Conservation (phyloP, 2,329 filamentous ascomycete genomes). For the Xylariaceae sp. region DNA sequence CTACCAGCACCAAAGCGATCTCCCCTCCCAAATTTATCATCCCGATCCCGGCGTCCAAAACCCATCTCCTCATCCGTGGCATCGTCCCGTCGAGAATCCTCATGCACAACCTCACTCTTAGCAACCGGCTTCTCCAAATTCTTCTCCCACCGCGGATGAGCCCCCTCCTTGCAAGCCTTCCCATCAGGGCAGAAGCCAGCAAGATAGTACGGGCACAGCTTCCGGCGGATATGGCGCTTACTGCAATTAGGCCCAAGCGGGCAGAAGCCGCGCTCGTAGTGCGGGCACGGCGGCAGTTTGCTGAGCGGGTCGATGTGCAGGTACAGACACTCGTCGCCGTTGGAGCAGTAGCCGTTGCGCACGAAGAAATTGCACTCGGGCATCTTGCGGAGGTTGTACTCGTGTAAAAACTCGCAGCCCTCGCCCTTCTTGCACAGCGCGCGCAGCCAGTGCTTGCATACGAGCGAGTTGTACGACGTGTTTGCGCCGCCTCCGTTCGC, state of each 20-base stretch:
- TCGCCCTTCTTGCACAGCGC: slow-evolving; percentile 97
- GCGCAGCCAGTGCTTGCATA: slow-evolving; percentile 98
- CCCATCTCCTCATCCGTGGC: slow-evolving; percentile 37
- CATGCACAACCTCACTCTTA: slow-evolving; percentile 59
- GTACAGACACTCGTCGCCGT: slow-evolving; percentile 94
- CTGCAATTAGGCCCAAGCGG: slow-evolving; percentile 81
- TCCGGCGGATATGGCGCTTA: slow-evolving; percentile 81
- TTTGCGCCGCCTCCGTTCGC: slow-evolving; percentile 19
- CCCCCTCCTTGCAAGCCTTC: slow-evolving; percentile 68
- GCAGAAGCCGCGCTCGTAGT: slow-evolving; percentile 94
- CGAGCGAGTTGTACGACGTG: slow-evolving; percentile 69
- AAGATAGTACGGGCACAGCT: slow-evolving; percentile 78
- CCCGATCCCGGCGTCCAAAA: slow-evolving; percentile 28
- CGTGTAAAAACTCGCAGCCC: slow-evolving; percentile 94
- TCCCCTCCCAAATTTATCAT: slow-evolving; percentile 31
- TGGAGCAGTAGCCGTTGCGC: slow-evolving; percentile 88
- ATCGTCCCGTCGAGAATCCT: slow-evolving; percentile 43
- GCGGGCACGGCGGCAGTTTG: slow-evolving; percentile 74
- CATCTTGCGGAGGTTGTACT: slow-evolving; percentile 98
- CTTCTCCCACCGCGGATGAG: slow-evolving; percentile 77
- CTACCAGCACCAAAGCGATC: slow-evolving; percentile 36
- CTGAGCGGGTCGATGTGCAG: slow-evolving; percentile 82
- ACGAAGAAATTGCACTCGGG: slow-evolving; percentile 97
- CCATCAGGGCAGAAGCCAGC: slow-evolving; percentile 92
- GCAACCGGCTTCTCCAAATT: slow-evolving; percentile 72